These are phyloP conservation scores for Blechomonas ayalai DNA, from an alignment of 208 protist species.

Conservation along the genomic window DNA sequence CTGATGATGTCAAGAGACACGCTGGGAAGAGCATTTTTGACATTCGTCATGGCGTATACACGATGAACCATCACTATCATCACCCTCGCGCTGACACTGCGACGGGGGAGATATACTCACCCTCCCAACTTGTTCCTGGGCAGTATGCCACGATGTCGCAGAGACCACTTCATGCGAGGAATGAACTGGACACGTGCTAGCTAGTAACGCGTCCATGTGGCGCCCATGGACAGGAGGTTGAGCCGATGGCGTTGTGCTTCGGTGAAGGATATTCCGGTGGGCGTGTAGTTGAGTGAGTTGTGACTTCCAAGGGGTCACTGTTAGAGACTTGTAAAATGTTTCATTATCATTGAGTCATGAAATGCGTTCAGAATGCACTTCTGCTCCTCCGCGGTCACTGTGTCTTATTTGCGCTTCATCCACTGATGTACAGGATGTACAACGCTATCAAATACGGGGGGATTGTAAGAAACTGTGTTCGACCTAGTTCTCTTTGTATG, in stretches of 20 bases:
- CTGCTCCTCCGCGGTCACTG: too few relatives aligned
- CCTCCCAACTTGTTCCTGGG: conserved; percentile 71
- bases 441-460: too few relatives aligned
- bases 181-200: conserved; percentile 13
- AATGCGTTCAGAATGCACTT: too few relatives aligned
- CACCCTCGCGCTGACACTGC: conserved; percentile 67
- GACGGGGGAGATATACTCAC: conserved; percentile 70
- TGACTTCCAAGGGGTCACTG: not conserved
- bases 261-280: not conserved
- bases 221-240: too few relatives aligned
- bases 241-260: too few relatives aligned
- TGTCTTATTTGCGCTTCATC: too few relatives aligned
- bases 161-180: conserved; percentile 71
- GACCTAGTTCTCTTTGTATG: too few relatives aligned
- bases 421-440: too few relatives aligned
- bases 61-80: conserved; percentile 75
- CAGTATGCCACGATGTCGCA: conserved; percentile 78
- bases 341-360: too few relatives aligned
- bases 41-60: conserved; percentile 76
- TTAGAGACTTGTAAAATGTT: too few relatives aligned
- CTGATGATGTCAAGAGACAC: conserved; percentile 50
- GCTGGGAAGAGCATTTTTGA: conserved; percentile 65
- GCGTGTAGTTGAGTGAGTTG: not conserved
- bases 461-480: too few relatives aligned
- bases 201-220: too few relatives aligned